These are phyloP conservation scores for Castanea crenata DNA, from an alignment of 306 rosid genomes.

Conservation along the genomic window DNA sequence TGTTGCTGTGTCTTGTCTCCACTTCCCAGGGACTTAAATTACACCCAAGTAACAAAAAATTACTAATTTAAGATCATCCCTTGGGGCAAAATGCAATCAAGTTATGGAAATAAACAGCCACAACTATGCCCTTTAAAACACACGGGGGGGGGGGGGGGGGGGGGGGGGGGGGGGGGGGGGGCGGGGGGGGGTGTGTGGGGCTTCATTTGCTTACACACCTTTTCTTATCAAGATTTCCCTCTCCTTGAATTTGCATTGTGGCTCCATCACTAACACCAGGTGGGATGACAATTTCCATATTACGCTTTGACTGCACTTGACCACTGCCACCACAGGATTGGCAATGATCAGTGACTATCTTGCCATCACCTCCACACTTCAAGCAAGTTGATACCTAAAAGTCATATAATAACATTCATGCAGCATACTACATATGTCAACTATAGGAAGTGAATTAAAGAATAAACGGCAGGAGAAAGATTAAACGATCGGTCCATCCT, in stretches of 20 bases:
- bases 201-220: constrained; percentile 42
- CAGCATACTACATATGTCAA: neutral
- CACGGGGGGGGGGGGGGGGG: neutral
- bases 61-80: neutral
- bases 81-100: no score
- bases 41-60: neutral
- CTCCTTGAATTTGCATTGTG: constrained; percentile 73
- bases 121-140: neutral
- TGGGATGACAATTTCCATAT: constrained; percentile 58
- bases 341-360: constrained; percentile 63
- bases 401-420: constrained; percentile 8
- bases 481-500: neutral
- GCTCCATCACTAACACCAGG: constrained; percentile 80
- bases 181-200: neutral
- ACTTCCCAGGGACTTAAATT: neutral
- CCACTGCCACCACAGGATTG: constrained; percentile 71
- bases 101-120: no score
- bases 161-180: neutral
- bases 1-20: neutral
- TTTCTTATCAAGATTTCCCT: constrained; percentile 68
- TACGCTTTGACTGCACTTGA: constrained; percentile 51
- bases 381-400: constrained; percentile 86
- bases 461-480: neutral
- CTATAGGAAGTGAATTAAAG: neutral
- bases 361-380: constrained; percentile 79